These are phyloP conservation scores for Colletotrichum sp. DNA, from an alignment of 2,329 filamentous ascomycete genomes.

Conservation along the genomic window DNA sequence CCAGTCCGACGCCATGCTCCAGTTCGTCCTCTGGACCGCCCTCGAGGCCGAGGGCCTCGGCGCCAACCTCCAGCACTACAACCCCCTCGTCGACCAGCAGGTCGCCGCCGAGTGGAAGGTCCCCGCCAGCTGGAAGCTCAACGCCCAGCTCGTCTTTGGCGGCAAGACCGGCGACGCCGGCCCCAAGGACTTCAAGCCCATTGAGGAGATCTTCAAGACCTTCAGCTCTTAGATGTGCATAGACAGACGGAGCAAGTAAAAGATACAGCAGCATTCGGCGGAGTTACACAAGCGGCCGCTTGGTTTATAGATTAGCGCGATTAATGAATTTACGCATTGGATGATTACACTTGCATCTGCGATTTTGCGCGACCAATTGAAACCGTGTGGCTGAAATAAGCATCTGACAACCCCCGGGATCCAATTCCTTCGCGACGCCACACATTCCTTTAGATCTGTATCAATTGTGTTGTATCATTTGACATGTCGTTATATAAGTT, in stretches of 20 bases:
- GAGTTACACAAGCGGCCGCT: background rate
- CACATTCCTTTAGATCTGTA: background rate
- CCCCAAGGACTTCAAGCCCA: slow-evolving; percentile 68
- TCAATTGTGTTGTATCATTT: background rate
- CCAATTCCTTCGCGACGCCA: background rate
- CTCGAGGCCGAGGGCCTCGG: slow-evolving; percentile 85
- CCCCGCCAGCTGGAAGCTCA: slow-evolving; percentile 75
- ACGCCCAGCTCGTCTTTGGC: slow-evolving; percentile 87
- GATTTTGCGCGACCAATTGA: background rate
- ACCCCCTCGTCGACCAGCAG: slow-evolving; percentile 80
- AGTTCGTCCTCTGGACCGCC: slow-evolving; percentile 81
- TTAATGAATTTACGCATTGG: slow-evolving; percentile 17
- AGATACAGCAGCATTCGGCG: background rate
- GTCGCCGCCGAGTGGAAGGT: slow-evolving; percentile 73
- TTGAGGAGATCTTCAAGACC: slow-evolving; percentile 72
- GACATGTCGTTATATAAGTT: background rate
- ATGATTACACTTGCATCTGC: background rate
- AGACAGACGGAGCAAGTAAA: background rate
- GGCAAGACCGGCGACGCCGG: slow-evolving; percentile 59
- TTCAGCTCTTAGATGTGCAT: slow-evolving; percentile 53
- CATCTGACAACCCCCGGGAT: background rate
- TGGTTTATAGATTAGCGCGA: background rate
- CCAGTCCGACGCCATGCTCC: slow-evolving; percentile 83
- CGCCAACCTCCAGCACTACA: slow-evolving; percentile 93
- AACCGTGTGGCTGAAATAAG: background rate